These are phyloP conservation scores for Avena atlantica DNA, from an alignment of 176 grass and related monocot species.

Conservation along the genomic window DNA sequence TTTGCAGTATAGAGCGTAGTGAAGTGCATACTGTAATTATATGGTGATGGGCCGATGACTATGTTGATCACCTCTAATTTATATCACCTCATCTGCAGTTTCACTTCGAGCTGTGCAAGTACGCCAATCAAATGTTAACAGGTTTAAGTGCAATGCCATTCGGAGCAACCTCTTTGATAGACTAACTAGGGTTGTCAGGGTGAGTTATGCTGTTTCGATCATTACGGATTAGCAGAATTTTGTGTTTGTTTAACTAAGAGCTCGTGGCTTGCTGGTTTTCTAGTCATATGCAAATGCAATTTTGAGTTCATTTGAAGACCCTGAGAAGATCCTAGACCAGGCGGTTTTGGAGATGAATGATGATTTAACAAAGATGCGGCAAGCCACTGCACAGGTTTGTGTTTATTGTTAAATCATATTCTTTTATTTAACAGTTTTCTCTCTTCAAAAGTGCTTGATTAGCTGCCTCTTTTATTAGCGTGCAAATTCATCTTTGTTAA, in stretches of 20 bases:
- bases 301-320: conserved; percentile 91
- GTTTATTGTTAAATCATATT: not conserved
- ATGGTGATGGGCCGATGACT: not conserved
- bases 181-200: conserved; percentile 85
- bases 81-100: conserved; percentile 41
- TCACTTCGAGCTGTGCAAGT: conserved; percentile 65
- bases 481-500: not conserved
- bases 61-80: conserved; percentile 31
- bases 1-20: not conserved
- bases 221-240: not conserved
- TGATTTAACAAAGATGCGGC: conserved; percentile 97
- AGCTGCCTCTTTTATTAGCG: not conserved
- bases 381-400: conserved; percentile 95
- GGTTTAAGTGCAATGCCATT: conserved; percentile 74
- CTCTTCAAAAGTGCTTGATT: not conserved
- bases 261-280: conserved; percentile 25
- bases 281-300: conserved; percentile 97
- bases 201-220: conserved; percentile 38
- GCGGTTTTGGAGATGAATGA: conserved; percentile 98
- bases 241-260: conserved; percentile 27
- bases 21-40: not conserved
- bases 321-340: conserved; percentile 98
- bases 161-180: conserved; percentile 93
- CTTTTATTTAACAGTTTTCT: not conserved
- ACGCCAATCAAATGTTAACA: conserved; percentile 53